Conservation (phyloP, 1,139 yeast genomes). For the Geotrichum klebahnii region DNA sequence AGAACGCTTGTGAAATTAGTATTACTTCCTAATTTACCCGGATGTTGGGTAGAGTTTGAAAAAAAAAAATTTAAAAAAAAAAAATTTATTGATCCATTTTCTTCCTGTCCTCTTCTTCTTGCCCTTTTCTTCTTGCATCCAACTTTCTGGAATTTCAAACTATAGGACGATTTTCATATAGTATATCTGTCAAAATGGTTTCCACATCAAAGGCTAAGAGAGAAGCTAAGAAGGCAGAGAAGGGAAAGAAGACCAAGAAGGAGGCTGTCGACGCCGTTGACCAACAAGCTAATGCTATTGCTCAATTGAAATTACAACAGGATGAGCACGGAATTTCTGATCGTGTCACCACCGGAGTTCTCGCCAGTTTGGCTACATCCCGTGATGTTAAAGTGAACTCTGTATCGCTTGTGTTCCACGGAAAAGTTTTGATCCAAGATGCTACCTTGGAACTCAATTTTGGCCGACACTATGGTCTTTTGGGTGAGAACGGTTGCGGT, state of each 20-base stretch:
- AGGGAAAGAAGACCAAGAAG: constrained; percentile 54
- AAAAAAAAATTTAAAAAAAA: neutral
- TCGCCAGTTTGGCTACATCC: constrained; percentile 81
- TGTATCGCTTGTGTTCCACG: constrained; percentile 90
- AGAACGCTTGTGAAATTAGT: no score
- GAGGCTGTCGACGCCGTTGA: constrained; percentile 47
- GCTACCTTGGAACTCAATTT: constrained; percentile 86
- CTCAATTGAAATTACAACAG: constrained; percentile 83
- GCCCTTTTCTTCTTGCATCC: constrained; percentile 8
- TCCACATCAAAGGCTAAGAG: constrained; percentile 97
- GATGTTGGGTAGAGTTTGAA: no score
- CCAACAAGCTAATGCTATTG: constrained; percentile 66
- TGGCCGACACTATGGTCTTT: constrained; percentile 85
- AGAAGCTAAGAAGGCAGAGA: constrained; percentile 63
- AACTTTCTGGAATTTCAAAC: constrained; percentile 8
- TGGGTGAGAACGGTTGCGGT: constrained; percentile 99
- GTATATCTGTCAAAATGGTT: constrained; percentile 30
- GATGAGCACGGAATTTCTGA: constrained; percentile 93
- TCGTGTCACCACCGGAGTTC: constrained; percentile 96
- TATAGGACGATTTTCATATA: constrained; percentile 6
- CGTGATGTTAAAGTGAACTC: constrained; percentile 91
- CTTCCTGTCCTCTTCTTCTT: constrained; percentile 5
- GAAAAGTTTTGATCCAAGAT: constrained; percentile 92
- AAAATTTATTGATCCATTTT: neutral
- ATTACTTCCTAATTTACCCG: no score